Evolutionary conservation across 2,329 filamentous ascomycete genomes (phyloP).

Genomic region (Cordyceps tenuipes): DNA sequence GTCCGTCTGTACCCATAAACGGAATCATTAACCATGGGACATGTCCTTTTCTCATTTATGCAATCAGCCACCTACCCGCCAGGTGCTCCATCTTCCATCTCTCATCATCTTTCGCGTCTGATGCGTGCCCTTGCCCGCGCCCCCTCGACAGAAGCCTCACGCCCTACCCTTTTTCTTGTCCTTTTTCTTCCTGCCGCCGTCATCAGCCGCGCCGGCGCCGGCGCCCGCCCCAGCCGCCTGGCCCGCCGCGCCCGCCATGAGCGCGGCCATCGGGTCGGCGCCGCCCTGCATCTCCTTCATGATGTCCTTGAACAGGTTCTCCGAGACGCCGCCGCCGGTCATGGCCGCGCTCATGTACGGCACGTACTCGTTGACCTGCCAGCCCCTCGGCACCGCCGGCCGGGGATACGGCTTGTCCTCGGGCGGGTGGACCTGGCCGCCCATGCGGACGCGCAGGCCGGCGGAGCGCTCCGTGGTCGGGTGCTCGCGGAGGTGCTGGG

Average conservation of each 20-base stretch:
- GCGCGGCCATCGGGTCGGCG: conserved; percentile 37
- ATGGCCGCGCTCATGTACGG: conserved; percentile 84
- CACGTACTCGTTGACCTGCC: conserved; percentile 79
- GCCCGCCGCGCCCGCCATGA: conserved; percentile 32
- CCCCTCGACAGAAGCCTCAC: not conserved
- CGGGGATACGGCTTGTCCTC: conserved; percentile 60
- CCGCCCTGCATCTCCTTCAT: conserved; percentile 78
- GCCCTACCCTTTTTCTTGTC: conserved; percentile 42
- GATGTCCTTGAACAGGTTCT: conserved; percentile 93
- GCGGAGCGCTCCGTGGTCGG: conserved; percentile 64
- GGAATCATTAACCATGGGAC: not conserved
- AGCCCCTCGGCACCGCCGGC: conserved; percentile 72
- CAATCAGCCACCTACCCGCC: not conserved
- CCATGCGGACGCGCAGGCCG: conserved; percentile 63
- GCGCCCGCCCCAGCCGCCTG: conserved; percentile 21
- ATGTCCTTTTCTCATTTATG: not conserved
- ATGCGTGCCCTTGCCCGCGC: no score
- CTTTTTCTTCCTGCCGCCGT: conserved; percentile 34
- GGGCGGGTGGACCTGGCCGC: conserved; percentile 57
- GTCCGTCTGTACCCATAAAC: not conserved
- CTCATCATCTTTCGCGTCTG: not conserved
- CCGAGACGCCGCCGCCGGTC: conserved; percentile 85
- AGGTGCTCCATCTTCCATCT: not conserved
- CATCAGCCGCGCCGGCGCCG: conserved; percentile 19
- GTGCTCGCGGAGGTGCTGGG: conserved; percentile 65